Conservation (phyloP, 2,329 filamentous ascomycete species). For the Hypocrella siamensis region DNA sequence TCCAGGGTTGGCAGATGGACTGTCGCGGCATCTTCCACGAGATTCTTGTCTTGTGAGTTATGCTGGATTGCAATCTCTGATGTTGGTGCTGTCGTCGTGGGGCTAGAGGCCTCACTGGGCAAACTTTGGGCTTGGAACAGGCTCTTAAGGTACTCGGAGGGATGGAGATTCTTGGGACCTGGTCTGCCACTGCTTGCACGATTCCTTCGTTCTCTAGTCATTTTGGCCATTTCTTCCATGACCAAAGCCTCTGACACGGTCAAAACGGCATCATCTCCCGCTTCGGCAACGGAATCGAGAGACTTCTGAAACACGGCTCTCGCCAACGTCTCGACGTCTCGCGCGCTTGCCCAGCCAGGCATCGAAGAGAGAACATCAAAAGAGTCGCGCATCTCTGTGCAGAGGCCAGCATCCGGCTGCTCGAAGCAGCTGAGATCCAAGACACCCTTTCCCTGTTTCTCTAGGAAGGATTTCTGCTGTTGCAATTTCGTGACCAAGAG, state of each 20-base stretch:
- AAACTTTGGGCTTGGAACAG: too few species aligned
- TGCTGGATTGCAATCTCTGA: too few species aligned
- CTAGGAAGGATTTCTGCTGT: conserved; percentile 10
- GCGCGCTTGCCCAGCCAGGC: conserved; percentile 44
- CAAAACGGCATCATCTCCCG: neutral
- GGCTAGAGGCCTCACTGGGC: too few species aligned
- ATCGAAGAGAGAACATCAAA: conserved; percentile 26
- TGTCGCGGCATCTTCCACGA: conserved; percentile 3
- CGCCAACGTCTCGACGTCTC: conserved; percentile 41
- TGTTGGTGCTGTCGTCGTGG: too few species aligned
- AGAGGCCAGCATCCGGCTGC: conserved; percentile 4
- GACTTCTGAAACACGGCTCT: conserved; percentile 34
- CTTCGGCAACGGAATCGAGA: conserved; percentile 9
- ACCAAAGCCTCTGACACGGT: conserved; percentile 8
- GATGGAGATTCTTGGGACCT: neutral
- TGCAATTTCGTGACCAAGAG: conserved; percentile 22
- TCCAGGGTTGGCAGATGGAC: neutral
- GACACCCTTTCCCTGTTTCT: conserved; percentile 4
- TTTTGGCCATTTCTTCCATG: conserved; percentile 7
- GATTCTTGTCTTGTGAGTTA: too few species aligned
- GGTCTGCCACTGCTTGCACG: neutral
- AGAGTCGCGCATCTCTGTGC: conserved; percentile 3
- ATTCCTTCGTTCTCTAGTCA: conserved; percentile 7
- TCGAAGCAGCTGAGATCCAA: conserved; percentile 13
- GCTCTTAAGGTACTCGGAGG: too few species aligned